These are phyloP conservation scores for Fusarium vanettenii DNA, from an alignment of 2,329 filamentous ascomycete genomes.

Conservation along the genomic window DNA sequence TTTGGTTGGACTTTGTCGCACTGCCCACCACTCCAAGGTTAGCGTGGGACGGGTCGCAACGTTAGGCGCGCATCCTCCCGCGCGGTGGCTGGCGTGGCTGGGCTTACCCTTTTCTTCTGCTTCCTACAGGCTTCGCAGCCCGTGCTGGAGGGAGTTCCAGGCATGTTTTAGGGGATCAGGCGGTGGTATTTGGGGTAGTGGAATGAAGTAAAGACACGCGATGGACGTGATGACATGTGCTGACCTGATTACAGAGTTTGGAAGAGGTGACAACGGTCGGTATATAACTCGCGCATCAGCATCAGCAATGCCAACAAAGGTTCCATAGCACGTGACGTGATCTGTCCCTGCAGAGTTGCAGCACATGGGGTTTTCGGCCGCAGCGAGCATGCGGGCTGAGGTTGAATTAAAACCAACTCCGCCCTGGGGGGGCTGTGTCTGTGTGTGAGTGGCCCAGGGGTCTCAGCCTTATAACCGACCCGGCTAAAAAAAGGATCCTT, in stretches of 20 bases:
- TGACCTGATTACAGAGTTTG: not conserved
- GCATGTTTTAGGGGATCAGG: constrained; percentile 8
- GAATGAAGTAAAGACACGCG: not conserved
- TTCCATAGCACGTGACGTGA: not conserved
- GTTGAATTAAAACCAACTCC: not conserved
- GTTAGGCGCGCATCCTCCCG: not conserved
- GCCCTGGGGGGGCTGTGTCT: not conserved
- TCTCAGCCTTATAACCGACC: not conserved
- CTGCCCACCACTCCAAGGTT: not conserved
- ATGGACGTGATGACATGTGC: not conserved
- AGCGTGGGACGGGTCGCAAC: not conserved
- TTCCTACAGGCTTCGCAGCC: constrained; percentile 30
- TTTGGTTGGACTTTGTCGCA: constrained; percentile 27
- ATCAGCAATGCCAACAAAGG: not conserved
- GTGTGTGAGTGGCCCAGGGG: not conserved
- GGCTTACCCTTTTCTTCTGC: constrained; percentile 32
- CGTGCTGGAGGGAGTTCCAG: constrained; percentile 27
- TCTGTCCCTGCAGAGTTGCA: not conserved
- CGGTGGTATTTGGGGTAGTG: not conserved
- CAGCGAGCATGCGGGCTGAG: not conserved
- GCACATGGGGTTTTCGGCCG: not conserved
- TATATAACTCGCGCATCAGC: not conserved
- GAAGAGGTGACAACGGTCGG: not conserved
- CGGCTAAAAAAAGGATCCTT: not conserved
- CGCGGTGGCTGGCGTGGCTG: not conserved